Conservation (phyloP, 257 asterid species). For the Nicotiana paniculata region DNA sequence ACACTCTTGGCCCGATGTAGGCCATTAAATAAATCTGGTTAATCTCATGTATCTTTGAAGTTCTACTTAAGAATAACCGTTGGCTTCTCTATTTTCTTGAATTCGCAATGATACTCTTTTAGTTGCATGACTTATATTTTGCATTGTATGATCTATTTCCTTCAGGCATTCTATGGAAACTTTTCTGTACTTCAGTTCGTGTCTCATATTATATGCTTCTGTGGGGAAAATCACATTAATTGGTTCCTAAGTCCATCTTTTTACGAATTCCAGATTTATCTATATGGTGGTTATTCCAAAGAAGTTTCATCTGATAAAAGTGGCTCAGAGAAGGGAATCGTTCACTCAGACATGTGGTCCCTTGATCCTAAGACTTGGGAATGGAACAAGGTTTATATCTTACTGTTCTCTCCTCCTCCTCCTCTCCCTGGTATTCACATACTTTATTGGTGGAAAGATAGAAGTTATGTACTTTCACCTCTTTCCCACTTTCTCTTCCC, state of each 20-base stretch:
- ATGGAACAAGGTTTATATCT: constrained; percentile 82
- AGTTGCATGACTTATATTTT: background rate
- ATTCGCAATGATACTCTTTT: background rate
- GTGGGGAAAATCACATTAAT: background rate
- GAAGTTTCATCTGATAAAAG: constrained; percentile 77
- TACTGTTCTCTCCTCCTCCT: constrained; percentile 4
- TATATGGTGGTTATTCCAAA: constrained; percentile 95
- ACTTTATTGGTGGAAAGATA: background rate
- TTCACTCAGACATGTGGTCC: constrained; percentile 93
- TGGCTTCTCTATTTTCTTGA: background rate
- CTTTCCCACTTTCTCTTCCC: background rate
- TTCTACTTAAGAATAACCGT: background rate
- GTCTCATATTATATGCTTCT: constrained; percentile 1
- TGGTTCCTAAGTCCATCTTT: background rate
- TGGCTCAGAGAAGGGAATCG: constrained; percentile 82
- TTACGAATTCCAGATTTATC: constrained; percentile 52
- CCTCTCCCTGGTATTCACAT: background rate
- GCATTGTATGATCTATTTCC: background rate
- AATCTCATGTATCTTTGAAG: background rate
- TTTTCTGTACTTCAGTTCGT: background rate
- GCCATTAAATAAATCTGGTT: background rate
- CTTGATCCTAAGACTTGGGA: constrained; percentile 98
- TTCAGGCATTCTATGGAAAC: background rate
- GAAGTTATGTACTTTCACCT: background rate
- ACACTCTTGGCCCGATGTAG: background rate